Conservation (phyloP, 2,329 filamentous ascomycete genomes). For the Tolypocladium cylindrosporum region DNA sequence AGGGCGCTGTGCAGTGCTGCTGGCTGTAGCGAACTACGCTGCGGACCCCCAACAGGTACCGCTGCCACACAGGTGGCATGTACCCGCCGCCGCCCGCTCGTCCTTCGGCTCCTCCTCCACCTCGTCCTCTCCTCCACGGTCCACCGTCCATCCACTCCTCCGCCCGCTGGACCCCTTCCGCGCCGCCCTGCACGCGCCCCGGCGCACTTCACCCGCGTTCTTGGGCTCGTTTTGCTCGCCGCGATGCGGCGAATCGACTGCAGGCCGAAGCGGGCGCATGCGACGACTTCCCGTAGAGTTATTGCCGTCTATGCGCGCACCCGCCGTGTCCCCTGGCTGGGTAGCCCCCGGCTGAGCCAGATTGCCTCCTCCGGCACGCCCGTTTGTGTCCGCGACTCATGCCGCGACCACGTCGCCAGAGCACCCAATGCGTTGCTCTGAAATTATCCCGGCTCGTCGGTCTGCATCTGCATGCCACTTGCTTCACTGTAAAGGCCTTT, state of each 20-base stretch:
- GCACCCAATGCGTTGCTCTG: not conserved
- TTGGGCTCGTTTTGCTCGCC: constrained; percentile 57
- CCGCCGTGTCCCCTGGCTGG: not conserved
- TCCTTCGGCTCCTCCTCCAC: constrained; percentile 13
- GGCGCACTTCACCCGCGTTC: constrained; percentile 36
- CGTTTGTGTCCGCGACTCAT: not conserved
- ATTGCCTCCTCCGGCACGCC: not conserved
- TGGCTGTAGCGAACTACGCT: no score
- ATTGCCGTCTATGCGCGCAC: constrained; percentile 2
- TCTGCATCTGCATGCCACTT: not conserved
- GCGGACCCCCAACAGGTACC: not conserved
- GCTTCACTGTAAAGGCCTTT: not conserved
- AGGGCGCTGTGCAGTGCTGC: no score
- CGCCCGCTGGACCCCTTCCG: constrained; percentile 20
- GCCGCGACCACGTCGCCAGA: not conserved
- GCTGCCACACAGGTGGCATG: not conserved
- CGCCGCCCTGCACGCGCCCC: constrained; percentile 17
- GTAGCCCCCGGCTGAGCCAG: constrained; percentile 1
- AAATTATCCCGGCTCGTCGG: not conserved
- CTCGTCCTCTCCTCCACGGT: constrained; percentile 18
- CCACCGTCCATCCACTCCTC: constrained; percentile 12
- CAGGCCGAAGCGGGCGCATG: not conserved
- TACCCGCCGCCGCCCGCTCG: constrained; percentile 5
- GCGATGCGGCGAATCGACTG: constrained; percentile 23
- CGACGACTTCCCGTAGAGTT: constrained; percentile 2